Base-by-base conservation (phyloP, 2,329 filamentous ascomycete species). In the Ophiobolus disseminans region DNA sequence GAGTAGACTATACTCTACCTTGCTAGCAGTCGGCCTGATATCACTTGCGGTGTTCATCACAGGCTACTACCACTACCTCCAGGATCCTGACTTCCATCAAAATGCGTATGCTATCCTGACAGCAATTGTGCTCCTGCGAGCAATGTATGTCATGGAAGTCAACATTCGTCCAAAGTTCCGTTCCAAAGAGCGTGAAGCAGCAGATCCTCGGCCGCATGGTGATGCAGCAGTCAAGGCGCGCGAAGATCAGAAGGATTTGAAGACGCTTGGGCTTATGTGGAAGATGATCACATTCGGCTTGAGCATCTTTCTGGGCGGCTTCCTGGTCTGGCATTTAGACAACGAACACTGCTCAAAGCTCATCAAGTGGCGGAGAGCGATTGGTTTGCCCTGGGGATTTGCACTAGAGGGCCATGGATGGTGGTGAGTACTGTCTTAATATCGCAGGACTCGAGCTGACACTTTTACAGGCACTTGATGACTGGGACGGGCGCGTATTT, bases 11-110 rank as follows among this genome's bases (percentile, higher is more conserved):
- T 78, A 83, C 50, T 80, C 83, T 1, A 60, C 78, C 1, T 48
- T 80, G 10, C 76, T 91, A 7, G 89, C 79, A 6, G 31, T 85
- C 4, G 78, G 77, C 11, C 78, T 90, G 8, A 66, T 84, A 5
- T 73, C 63, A 3, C 66, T 82, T 16, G 74, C 78, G 4, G 48
- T 80, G 21, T 88, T 86, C 63, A 92, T 95, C 69, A 94, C 90
- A 11, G 78, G 88, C 31, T 84, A 88, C 72, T 96, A 96, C 73
- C 88, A 91, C 39, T 85, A 89, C 54, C 84, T 91, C 13, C 90
- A 92, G 67, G 86, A 95, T 57, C 90, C 91, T 0, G 78, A 84
- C 1, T 95, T 95, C 71, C 91, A 95, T 73, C 90, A 95, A 69
- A 86, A 85, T 52, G 87, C 87, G 4, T 95, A 91, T 61, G 89